Base-by-base conservation (phyloP, 1,284 basidiomycete genomes). In the Phylloporus sp. region DNA sequence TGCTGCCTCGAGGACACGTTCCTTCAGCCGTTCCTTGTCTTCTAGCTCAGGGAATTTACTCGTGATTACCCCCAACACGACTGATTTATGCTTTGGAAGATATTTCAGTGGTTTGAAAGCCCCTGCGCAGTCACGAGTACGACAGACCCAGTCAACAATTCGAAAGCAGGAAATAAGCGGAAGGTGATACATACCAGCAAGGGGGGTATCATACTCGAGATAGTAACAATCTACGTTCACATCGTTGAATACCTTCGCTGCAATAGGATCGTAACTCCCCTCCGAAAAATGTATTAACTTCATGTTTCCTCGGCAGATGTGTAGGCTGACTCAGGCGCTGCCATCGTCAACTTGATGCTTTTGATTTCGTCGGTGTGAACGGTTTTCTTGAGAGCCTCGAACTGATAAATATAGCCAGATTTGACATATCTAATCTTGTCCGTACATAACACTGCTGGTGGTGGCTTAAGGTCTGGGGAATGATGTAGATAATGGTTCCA, bases 301-400 rank as follows among this genome's bases (percentile, higher is more conserved):
- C 12, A 25, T 94, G 82, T 95, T 95, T 32, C 93, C 92, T 64
- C 93, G 85, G 79, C 93, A 94, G 71, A 94, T 85, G 78, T 95
- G 94, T 45, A 94, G 79, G 14, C 91, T 88, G 37, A 91, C 32
- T 89, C 88, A 6, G 92, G 92, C 1, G 91, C 88, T 71, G 88
- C 91, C 79, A 94, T 5, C 15, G 91, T 94, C 69, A 94, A 79
- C 78, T 95, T 94, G 77, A 94, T 86, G 73, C 86, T 81, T 73
- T 87, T 83, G 72, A 90, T 86, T 72, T 91, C 90, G 79, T 91
- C 85, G 23, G 86, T 81, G 20, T 84, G 75, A 27, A 89, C 87
- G 25, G 89, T 73, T 43, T 77, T 80, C 76, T 89, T 91, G 61
- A 90, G 79, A 55, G 82, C 86, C 67, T 88, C 85, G 74, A 89